Percentiles rank a stretch among this genome's conserved stretches.
phyloP scores from a whole-genome alignment of 805 yeast species.

The Torulaspora gathmanii region DNA sequence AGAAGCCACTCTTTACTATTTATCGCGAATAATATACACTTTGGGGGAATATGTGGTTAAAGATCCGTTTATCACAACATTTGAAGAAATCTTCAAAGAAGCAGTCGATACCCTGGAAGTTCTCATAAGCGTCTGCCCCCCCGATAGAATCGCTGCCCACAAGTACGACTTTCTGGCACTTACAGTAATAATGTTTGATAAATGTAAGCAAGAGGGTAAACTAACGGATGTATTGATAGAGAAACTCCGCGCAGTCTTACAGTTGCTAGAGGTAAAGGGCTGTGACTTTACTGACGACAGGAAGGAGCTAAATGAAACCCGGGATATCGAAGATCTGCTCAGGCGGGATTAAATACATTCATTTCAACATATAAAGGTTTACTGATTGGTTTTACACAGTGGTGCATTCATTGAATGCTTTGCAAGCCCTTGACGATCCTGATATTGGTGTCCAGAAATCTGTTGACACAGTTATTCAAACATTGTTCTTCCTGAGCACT shows the following conservation, averaged over 20 bases:
- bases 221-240: conserved; percentile 3
- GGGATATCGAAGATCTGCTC: conserved; percentile 8
- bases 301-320: conserved; percentile 5
- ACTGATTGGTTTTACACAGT: neutral
- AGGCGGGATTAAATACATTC: conserved; percentile 1
- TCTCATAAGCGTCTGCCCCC: conserved; percentile 15
- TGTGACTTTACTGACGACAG: conserved; percentile 13
- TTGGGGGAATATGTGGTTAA: conserved; percentile 30
- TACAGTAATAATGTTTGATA: conserved; percentile 20
- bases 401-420: conserved; percentile 21
- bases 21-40: conserved; percentile 26
- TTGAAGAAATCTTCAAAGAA: conserved; percentile 14
- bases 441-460: conserved; percentile 84
- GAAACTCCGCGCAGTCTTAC: conserved; percentile 2
- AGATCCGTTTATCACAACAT: conserved; percentile 29
- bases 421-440: conserved; percentile 61
- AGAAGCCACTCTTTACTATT: conserved; percentile 12
- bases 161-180: conserved; percentile 26
- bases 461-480: conserved; percentile 72
- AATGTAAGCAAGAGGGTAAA: conserved; percentile 28
- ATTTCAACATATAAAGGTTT: conserved; percentile 1
- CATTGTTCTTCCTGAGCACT: conserved; percentile 63
- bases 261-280: conserved; percentile 12
- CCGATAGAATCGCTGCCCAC: conserved; percentile 24
- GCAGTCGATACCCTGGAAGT: conserved; percentile 12